Evolutionary conservation across 768 basidiomycete species (phyloP).

Genomic region (Paxillus rubicundulus): DNA sequence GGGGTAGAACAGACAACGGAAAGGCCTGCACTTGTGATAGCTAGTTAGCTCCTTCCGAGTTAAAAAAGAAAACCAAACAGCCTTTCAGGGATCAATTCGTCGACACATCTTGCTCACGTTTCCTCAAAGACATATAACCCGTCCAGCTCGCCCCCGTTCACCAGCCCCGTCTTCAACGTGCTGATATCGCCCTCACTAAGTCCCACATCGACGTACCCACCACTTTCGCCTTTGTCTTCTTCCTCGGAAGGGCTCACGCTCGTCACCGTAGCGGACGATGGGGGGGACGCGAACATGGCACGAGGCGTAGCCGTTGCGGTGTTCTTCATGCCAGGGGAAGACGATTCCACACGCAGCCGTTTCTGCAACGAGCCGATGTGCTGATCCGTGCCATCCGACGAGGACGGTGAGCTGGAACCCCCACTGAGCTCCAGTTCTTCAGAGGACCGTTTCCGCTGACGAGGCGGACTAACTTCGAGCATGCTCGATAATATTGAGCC

Average conservation of each 20-base stretch:
- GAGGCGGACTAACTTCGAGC: slow-evolving; percentile 9
- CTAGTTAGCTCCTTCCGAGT: not conserved
- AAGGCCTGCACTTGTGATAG: not conserved
- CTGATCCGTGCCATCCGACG: slow-evolving; percentile 12
- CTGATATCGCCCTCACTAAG: slow-evolving; percentile 8
- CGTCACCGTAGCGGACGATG: slow-evolving; percentile 20
- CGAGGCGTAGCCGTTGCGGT: not conserved
- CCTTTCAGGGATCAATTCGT: no score
- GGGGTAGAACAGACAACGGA: not conserved
- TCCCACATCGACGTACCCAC: slow-evolving; percentile 16
- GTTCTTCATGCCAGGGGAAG: not conserved
- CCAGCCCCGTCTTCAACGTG: slow-evolving; percentile 25
- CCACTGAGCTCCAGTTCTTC: slow-evolving; percentile 42
- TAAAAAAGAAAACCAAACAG: not conserved
- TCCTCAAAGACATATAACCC: slow-evolving; percentile 32
- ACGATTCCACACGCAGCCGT: slow-evolving; percentile 27
- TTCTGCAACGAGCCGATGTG: slow-evolving; percentile 19
- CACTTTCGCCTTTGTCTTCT: not conserved
- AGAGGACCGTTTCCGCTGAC: slow-evolving; percentile 47
- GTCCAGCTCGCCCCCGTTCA: slow-evolving; percentile 31
- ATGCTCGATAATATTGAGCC: not conserved
- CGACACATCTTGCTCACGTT: not conserved
- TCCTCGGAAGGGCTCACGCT: slow-evolving; percentile 10
- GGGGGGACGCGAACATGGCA: slow-evolving; percentile 17
- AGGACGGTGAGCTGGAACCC: slow-evolving; percentile 7